Conservation (phyloP, 1,139 yeast genomes). For the Nadsonia commutata region DNA sequence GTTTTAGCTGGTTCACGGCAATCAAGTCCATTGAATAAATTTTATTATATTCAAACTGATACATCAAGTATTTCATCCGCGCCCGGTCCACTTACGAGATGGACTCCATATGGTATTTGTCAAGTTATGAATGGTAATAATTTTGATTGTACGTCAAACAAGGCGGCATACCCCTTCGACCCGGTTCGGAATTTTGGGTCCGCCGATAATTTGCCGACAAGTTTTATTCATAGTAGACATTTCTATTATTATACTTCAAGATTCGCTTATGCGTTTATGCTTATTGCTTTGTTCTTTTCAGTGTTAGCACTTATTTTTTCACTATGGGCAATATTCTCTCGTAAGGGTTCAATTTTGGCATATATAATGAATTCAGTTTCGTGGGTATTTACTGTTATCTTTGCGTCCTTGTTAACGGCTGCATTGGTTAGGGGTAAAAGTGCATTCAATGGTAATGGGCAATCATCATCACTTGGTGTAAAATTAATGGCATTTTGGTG, state of each 20-base stretch:
- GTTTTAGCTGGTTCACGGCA: slow-evolving; percentile 47
- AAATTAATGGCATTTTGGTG: slow-evolving; percentile 50
- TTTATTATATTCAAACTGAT: slow-evolving; percentile 61
- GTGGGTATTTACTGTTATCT: slow-evolving; percentile 38
- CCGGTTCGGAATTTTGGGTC: slow-evolving; percentile 44
- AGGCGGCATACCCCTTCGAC: slow-evolving; percentile 53
- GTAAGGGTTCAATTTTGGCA: slow-evolving; percentile 22
- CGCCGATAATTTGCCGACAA: slow-evolving; percentile 31
- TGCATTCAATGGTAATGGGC: slow-evolving; percentile 28
- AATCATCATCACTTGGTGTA: slow-evolving; percentile 36
- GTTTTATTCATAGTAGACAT: slow-evolving; percentile 30
- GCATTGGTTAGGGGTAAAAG: slow-evolving; percentile 47
- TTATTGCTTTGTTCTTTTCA: slow-evolving; percentile 44
- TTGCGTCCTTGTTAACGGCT: slow-evolving; percentile 51
- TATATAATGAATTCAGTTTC: slow-evolving; percentile 28
- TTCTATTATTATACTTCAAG: slow-evolving; percentile 43
- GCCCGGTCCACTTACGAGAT: slow-evolving; percentile 32
- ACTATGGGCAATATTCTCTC: slow-evolving; percentile 20
- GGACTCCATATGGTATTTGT: slow-evolving; percentile 64
- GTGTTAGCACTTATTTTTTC: slow-evolving; percentile 33
- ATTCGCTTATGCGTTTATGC: slow-evolving; percentile 51
- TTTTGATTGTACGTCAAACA: slow-evolving; percentile 31
- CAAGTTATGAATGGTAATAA: slow-evolving; percentile 28
- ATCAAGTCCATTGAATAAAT: slow-evolving; percentile 34
- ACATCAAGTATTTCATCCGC: slow-evolving; percentile 43